These are phyloP conservation scores for Rhinocladiella mackenziei DNA, from an alignment of 2,329 filamentous ascomycete species.

Conservation along the genomic window DNA sequence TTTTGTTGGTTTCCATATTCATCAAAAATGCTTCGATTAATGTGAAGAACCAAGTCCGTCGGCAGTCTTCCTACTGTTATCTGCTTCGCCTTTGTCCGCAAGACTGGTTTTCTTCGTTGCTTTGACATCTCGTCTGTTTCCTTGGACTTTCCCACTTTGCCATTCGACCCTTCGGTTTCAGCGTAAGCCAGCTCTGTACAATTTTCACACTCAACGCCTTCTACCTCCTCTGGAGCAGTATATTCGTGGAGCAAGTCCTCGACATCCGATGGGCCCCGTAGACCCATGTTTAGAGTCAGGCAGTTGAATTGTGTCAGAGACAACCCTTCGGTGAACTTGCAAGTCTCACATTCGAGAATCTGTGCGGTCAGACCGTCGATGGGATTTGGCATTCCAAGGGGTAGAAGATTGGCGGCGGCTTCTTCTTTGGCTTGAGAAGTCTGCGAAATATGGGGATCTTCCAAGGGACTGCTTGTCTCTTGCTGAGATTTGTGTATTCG, in stretches of 20 bases:
- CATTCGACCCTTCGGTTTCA: background rate
- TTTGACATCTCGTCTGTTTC: slow-evolving; percentile 28
- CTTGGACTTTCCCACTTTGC: slow-evolving; percentile 31
- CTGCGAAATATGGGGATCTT: background rate
- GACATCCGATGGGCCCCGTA: slow-evolving; percentile 63
- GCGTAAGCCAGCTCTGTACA: slow-evolving; percentile 57
- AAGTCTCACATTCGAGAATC: slow-evolving; percentile 78
- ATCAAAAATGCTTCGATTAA: slow-evolving; percentile 90
- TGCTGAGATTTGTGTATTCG: background rate
- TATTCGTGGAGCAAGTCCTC: slow-evolving; percentile 79
- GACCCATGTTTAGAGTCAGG: slow-evolving; percentile 75
- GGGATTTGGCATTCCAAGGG: slow-evolving; percentile 60
- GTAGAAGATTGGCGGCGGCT: slow-evolving; percentile 7
- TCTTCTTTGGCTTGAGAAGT: background rate
- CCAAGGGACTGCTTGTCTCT: background rate
- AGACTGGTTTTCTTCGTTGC: slow-evolving; percentile 58
- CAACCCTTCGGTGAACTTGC: slow-evolving; percentile 81
- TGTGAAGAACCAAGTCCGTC: slow-evolving; percentile 74
- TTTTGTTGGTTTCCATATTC: slow-evolving; percentile 74
- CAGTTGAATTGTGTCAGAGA: slow-evolving; percentile 93
- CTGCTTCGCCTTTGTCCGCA: slow-evolving; percentile 83
- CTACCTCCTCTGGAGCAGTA: slow-evolving; percentile 77
- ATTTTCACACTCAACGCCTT: slow-evolving; percentile 85
- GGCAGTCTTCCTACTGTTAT: slow-evolving; percentile 79
- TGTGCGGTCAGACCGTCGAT: slow-evolving; percentile 85